These are phyloP conservation scores for Tricholoma saponaceum DNA, from an alignment of 768 basidiomycete genomes.

Conservation along the genomic window DNA sequence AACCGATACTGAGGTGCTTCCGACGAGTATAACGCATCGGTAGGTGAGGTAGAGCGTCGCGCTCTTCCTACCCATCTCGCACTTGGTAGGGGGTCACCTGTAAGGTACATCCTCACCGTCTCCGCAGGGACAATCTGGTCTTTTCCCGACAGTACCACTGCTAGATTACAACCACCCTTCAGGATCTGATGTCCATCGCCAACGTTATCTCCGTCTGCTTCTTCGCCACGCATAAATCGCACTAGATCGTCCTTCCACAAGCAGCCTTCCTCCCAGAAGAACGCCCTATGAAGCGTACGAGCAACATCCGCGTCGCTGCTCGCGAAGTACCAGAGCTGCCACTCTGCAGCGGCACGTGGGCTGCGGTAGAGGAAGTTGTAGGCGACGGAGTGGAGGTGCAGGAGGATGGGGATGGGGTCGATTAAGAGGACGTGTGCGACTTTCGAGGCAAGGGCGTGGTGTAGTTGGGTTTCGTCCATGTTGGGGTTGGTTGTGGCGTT, in stretches of 20 bases:
- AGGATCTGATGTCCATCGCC: neutral
- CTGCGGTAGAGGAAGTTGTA: conserved; percentile 63
- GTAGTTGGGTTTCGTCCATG: neutral
- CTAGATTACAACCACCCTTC: conserved; percentile 21
- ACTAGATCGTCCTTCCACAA: conserved; percentile 56
- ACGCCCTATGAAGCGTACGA: conserved; percentile 51
- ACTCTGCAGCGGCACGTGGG: conserved; percentile 42
- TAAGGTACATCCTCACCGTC: conserved; percentile 32
- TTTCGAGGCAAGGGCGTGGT: conserved; percentile 20
- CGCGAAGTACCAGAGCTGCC: conserved; percentile 68
- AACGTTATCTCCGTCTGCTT: neutral
- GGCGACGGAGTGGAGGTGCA: conserved; percentile 60
- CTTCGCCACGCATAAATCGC: conserved; percentile 15
- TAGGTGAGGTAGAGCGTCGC: neutral
- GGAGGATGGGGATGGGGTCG: conserved; percentile 63
- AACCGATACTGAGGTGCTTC: neutral
- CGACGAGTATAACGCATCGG: neutral
- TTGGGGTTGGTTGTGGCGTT: neutral
- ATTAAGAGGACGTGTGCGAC: conserved; percentile 47
- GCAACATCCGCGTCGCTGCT: conserved; percentile 61
- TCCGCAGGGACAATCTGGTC: conserved; percentile 39
- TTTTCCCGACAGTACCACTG: conserved; percentile 31
- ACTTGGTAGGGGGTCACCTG: conserved; percentile 19
- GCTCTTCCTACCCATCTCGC: conserved; percentile 20
- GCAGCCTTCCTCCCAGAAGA: conserved; percentile 64